Evolutionary conservation across 345 rosid genomes (phyloP).

Genomic region (Brassica napus): Da-Ae NC_063439.1:2833001-2833500

Average conservation of each 20-base stretch:
- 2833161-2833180: conserved; percentile 45
- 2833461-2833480: conserved; percentile 39
- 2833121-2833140: conserved; percentile 41
- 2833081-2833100: conserved; percentile 37
- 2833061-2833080: conserved; percentile 24
- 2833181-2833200: conserved; percentile 41
- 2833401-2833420: conserved; percentile 41
- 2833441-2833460: conserved; percentile 38
- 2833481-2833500: conserved; percentile 44
- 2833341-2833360: conserved; percentile 18
- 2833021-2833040: conserved; percentile 41
- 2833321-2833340: background rate
- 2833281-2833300: conserved; percentile 37
- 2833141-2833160: conserved; percentile 38
- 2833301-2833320: background rate
- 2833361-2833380: conserved; percentile 24
- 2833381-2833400: conserved; percentile 32
- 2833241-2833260: conserved; percentile 47
- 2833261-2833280: conserved; percentile 41
- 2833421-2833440: conserved; percentile 33
- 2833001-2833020: conserved; percentile 39
- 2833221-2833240: conserved; percentile 43
- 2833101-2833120: conserved; percentile 37
- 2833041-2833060: conserved; percentile 20
- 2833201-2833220: conserved; percentile 36